Conservation (phyloP, 768 basidiomycete species). For the Thelephora aurantiotincta region DNA sequence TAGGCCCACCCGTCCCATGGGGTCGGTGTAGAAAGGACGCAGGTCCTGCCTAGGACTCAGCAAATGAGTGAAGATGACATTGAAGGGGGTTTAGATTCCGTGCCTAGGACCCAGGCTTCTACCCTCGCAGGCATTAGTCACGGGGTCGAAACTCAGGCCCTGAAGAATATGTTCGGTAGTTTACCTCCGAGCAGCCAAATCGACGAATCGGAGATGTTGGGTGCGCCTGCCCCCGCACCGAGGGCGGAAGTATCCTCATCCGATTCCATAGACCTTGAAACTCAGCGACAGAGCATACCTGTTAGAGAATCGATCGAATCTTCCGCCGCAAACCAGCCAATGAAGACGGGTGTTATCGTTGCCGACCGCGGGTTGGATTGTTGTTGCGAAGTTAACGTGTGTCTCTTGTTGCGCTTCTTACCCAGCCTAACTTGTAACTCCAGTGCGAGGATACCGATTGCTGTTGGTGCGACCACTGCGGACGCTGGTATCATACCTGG, state of each 20-base stretch:
- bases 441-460: slow-evolving; percentile 40
- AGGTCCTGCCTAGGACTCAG: too few species aligned
- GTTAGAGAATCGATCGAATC: slow-evolving; percentile 22
- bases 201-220: slow-evolving; percentile 34
- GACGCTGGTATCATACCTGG: slow-evolving; percentile 72
- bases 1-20: too few species aligned
- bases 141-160: slow-evolving; percentile 25
- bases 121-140: background rate
- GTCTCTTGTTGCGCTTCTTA: slow-evolving; percentile 6
- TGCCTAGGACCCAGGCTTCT: too few species aligned
- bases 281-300: slow-evolving; percentile 9
- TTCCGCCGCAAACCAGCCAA: slow-evolving; percentile 15
- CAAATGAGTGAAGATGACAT: too few species aligned
- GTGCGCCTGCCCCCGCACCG: slow-evolving; percentile 14
- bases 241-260: background rate
- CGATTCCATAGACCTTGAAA: slow-evolving; percentile 18
- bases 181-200: slow-evolving; percentile 1
- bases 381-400: slow-evolving; percentile 51
- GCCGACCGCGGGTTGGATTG: slow-evolving; percentile 39
- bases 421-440: background rate
- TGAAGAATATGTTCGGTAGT: slow-evolving; percentile 17
- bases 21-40: too few species aligned
- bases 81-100: too few species aligned
- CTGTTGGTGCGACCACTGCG: slow-evolving; percentile 60
- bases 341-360: slow-evolving; percentile 9